Evolutionary conservation across 2,329 filamentous ascomycete species (phyloP).

Genomic region (Hansfordia pulvinata): DNA sequence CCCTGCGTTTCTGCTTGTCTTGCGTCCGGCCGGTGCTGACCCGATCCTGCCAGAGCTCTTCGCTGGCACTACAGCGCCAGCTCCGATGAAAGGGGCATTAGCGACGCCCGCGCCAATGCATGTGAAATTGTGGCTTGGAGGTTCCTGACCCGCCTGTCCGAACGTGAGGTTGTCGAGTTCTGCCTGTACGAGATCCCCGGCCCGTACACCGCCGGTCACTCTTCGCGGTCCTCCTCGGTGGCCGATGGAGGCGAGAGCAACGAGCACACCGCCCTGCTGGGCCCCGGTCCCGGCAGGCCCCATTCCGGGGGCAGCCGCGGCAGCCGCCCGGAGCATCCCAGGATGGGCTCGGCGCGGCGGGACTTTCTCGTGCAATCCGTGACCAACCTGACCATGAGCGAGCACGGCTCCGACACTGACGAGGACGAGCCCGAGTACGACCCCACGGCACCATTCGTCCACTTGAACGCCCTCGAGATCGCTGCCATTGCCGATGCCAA

Average conservation of each 20-base stretch:
- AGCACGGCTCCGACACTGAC: slow-evolving; percentile 19
- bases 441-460: slow-evolving; percentile 59
- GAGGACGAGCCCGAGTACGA: slow-evolving; percentile 40
- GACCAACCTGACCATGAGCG: slow-evolving; percentile 38
- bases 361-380: slow-evolving; percentile 38
- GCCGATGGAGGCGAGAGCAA: slow-evolving; percentile 27
- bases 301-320: slow-evolving; percentile 8
- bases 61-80: slow-evolving; percentile 61
- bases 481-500: slow-evolving; percentile 58
- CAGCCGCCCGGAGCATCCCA: slow-evolving; percentile 12
- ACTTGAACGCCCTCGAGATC: slow-evolving; percentile 72
- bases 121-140: slow-evolving; percentile 76
- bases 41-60: slow-evolving; percentile 39
- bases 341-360: slow-evolving; percentile 28
- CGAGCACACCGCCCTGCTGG: slow-evolving; percentile 33
- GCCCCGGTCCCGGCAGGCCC: slow-evolving; percentile 17
- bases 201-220: slow-evolving; percentile 10
- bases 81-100: slow-evolving; percentile 49
- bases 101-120: slow-evolving; percentile 55
- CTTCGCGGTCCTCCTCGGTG: slow-evolving; percentile 8
- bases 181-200: slow-evolving; percentile 60
- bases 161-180: slow-evolving; percentile 60
- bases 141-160: slow-evolving; percentile 57
- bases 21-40: background rate
- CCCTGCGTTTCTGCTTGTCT: background rate